Percentiles rank a stretch among this genome's conserved stretches.
These are phyloP conservation scores for Juglanconis sp. DNA, from an alignment of 2,329 filamentous ascomycete species.

Conservation along the genomic window DNA sequence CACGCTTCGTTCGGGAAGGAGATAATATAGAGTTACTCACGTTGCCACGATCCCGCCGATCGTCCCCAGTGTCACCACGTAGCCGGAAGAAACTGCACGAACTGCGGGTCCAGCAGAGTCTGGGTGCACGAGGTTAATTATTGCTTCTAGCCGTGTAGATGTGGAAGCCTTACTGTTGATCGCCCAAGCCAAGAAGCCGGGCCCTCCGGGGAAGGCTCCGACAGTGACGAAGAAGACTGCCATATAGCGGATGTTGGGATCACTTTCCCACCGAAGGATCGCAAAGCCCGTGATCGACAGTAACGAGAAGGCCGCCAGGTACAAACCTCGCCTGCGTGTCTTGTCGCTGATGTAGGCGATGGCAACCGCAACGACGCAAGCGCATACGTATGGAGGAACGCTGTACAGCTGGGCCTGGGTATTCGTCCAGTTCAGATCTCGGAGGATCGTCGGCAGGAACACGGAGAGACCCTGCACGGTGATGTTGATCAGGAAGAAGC, in stretches of 20 bases:
- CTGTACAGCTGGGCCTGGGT: conserved; percentile 41
- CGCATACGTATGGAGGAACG: conserved; percentile 42
- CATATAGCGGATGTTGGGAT: conserved; percentile 44
- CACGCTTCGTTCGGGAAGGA: background rate
- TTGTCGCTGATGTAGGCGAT: conserved; percentile 40
- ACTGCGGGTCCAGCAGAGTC: conserved; percentile 53
- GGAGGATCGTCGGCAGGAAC: conserved; percentile 48
- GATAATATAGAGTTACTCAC: conserved; percentile 29
- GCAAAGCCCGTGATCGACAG: conserved; percentile 49
- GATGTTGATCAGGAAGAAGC: conserved; percentile 60
- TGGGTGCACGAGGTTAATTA: background rate
- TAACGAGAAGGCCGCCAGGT: conserved; percentile 35
- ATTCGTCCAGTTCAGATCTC: conserved; percentile 37
- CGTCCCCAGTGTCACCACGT: conserved; percentile 53
- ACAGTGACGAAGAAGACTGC: conserved; percentile 54
- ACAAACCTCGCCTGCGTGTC: conserved; percentile 39
- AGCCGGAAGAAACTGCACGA: conserved; percentile 53
- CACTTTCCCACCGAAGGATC: conserved; percentile 44
- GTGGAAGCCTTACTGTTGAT: conserved; percentile 43
- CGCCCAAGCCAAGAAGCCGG: conserved; percentile 56
- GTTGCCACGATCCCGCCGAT: conserved; percentile 56
- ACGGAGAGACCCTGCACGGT: conserved; percentile 53
- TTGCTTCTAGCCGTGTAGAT: conserved; percentile 23
- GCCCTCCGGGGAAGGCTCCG: conserved; percentile 56
- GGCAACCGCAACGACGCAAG: conserved; percentile 36